Base-by-base conservation (phyloP, 768 basidiomycete genomes). In the Mycena leptocephala region DNA sequence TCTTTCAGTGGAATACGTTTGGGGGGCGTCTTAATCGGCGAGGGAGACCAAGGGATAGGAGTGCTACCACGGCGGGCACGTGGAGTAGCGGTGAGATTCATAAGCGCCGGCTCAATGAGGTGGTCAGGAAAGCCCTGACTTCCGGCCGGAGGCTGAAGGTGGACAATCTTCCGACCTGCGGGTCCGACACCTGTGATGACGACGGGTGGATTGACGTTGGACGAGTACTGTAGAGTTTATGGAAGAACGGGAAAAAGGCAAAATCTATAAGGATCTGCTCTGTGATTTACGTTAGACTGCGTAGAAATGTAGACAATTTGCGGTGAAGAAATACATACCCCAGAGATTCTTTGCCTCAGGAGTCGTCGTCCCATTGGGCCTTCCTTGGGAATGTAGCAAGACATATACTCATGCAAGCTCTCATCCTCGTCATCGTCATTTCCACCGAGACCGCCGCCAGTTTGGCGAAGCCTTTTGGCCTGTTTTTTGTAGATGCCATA, bases 131-230 rank as follows among this genome's bases (percentile, higher is more conserved):
- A 46, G n/a, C n/a, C n/a, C n/a, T 8, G 65, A 53, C 20, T 28
- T 20, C 14, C 33, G 24, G 14, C 14, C 55, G 59, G 74, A 37
- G 70, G 61, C 63, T 79, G 77, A 8, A 71, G 43, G 53, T 74
- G 70, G 33, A 76, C 46, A 37, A 70, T 76, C 63, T 68, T 67
- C 39, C 35, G 48, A 13, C 80, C 80, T n/a, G 64, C 8, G 20
- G 80, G 80, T 32, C 80, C 80, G 26, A 79, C 71, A 26, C 80
- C 80, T 22, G 80, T 81, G 46, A 71, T 81, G 16, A 81, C 55
- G 37, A 67, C 67, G 63, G 79, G 81, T 13, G 79, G 80, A 37
- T 59, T 76, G 39, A 76, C 63, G 32, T 81, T 81, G 5, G 76
- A 26, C 70, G 79, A 35, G 73, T 69, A 20, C 28, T 26, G 20